These are phyloP conservation scores for Boletellus ananas DNA, from an alignment of 768 basidiomycete species.

Conservation along the genomic window DNA sequence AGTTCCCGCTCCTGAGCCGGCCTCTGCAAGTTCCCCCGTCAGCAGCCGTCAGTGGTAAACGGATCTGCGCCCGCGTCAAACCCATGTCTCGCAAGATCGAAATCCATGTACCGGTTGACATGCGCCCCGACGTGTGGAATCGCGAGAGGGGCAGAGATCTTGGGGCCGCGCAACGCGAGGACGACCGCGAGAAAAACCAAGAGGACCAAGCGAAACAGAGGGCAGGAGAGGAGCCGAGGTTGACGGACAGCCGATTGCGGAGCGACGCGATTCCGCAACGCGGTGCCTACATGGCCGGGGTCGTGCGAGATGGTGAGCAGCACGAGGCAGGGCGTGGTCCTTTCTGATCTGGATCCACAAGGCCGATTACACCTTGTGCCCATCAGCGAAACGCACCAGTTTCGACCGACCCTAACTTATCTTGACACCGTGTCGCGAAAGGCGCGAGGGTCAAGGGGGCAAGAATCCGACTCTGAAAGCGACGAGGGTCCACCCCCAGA, in stretches of 20 bases:
- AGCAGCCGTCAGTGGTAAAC: constrained; percentile 67
- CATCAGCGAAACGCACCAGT: constrained; percentile 72
- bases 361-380: constrained; percentile 77
- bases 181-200: constrained; percentile 78
- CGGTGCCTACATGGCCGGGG: constrained; percentile 71
- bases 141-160: constrained; percentile 62
- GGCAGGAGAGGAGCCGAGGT: constrained; percentile 55
- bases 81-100: constrained; percentile 59
- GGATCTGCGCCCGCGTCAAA: constrained; percentile 71
- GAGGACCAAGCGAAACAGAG: constrained; percentile 43
- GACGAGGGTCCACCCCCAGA: constrained; percentile 79
- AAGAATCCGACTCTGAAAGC: constrained; percentile 61
- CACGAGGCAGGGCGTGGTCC: constrained; percentile 1
- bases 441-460: constrained; percentile 45
- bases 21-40: constrained; percentile 77
- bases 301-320: constrained; percentile 63
- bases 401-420: constrained; percentile 80
- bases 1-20: constrained; percentile 73
- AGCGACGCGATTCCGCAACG: constrained; percentile 68
- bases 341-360: constrained; percentile 27
- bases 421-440: constrained; percentile 70
- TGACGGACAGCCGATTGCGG: constrained; percentile 66
- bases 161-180: constrained; percentile 62
- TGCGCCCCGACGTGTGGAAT: constrained; percentile 78
- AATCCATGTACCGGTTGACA: constrained; percentile 79